A percentile compares a stretch with the other conserved stretches of the same genome.
Evolutionary conservation across 2,329 filamentous ascomycete species (phyloP).

Genomic region (Bretziella fagacearum): DNA sequence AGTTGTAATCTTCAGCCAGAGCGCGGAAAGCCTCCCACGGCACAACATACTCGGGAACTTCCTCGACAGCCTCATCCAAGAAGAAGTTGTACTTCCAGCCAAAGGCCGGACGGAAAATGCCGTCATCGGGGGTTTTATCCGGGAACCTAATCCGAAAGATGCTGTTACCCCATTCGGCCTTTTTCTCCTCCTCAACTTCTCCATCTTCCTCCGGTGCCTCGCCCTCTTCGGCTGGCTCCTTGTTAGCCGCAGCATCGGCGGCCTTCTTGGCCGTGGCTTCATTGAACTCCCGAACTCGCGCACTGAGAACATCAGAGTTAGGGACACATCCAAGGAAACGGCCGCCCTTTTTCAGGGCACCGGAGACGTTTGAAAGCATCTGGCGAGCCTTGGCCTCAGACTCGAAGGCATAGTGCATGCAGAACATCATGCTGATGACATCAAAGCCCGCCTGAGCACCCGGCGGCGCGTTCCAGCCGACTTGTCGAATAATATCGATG

Average conservation of each 20-base stretch:
- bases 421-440: conserved; percentile 98
- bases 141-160: conserved; percentile 88
- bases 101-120: conserved; percentile 82
- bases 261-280: conserved; percentile 18
- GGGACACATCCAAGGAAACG: conserved; percentile 90
- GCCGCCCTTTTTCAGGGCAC: conserved; percentile 80
- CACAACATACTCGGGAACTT: conserved; percentile 92
- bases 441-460: conserved; percentile 64
- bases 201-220: conserved; percentile 27
- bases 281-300: conserved; percentile 63
- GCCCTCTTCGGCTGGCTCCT: conserved; percentile 21
- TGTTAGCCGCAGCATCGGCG: conserved; percentile 22
- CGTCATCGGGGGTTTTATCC: conserved; percentile 64
- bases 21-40: conserved; percentile 97
- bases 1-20: conserved; percentile 87
- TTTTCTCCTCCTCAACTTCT: conserved; percentile 44
- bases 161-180: conserved; percentile 76
- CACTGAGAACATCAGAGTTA: conserved; percentile 82
- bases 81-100: conserved; percentile 98
- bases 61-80: conserved; percentile 87
- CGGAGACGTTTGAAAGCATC: conserved; percentile 88
- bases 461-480: conserved; percentile 69
- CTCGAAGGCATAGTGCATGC: conserved; percentile 97
- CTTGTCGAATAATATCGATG: conserved; percentile 63
- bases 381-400: conserved; percentile 72